Conservation (phyloP, 176 grass and related monocot species). For the Carex pumila region DNA sequence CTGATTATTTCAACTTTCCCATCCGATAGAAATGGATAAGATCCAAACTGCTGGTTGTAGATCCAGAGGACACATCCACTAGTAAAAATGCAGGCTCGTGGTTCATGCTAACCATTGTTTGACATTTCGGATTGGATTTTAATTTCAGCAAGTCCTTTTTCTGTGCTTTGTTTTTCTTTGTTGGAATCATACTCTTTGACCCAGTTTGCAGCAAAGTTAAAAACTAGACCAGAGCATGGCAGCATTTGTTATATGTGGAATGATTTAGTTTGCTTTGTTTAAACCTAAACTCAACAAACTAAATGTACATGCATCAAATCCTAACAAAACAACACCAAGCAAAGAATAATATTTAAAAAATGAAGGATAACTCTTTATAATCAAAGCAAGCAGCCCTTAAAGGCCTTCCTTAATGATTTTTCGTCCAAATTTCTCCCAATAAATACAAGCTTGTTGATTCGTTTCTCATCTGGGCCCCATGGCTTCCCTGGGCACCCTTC, state of each 20-base stretch:
- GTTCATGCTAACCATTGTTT: not conserved
- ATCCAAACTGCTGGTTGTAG: too few relatives aligned
- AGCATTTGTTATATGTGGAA: not conserved
- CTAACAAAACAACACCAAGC: not conserved
- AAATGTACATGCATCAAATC: not conserved
- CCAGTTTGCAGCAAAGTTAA: not conserved
- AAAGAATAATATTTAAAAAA: not conserved
- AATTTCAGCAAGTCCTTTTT: not conserved
- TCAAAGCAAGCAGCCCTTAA: slow-evolving; percentile 63
- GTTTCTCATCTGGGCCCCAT: slow-evolving; percentile 31
- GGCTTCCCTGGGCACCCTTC: slow-evolving; percentile 73
- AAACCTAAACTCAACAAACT: not conserved
- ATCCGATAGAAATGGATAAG: too few relatives aligned
- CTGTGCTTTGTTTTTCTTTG: not conserved
- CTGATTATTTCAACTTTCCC: too few relatives aligned
- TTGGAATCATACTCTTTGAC: not conserved
- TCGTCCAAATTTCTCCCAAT: slow-evolving; percentile 67
- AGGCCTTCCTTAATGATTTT: slow-evolving; percentile 60
- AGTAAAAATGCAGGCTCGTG: not conserved
- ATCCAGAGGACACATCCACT: not conserved
- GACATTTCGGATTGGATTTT: too few relatives aligned
- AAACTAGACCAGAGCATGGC: not conserved
- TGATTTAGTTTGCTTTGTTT: not conserved
- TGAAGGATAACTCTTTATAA: not conserved
- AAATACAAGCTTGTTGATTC: slow-evolving; percentile 88